Evolutionary conservation across 306 rosid species (phyloP), one percentile per base, ranked within the genome.

Genomic region (Canavalia gladiata): DNA sequence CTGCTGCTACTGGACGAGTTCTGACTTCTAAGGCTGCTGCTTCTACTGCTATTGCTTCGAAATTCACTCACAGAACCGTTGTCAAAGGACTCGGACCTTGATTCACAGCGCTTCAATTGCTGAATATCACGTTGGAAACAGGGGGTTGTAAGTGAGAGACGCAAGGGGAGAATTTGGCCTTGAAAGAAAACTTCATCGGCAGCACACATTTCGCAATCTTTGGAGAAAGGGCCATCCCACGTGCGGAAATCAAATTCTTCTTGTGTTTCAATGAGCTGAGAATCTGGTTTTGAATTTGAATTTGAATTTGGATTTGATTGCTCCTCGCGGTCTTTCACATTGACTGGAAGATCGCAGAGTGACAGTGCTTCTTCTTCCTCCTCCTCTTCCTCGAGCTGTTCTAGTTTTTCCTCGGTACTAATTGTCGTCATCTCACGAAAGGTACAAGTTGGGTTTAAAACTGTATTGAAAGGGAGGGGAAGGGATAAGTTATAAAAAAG

Each of bases 101-200:
- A 87, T 41, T 66, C 52, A 3, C 62, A 68, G n/a, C 82, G 78
- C 74, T 67, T 66, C 8, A 72, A 41, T 2, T 41, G 37, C 12
- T 8, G 62, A 54, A 8, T 39, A 6, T 74, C 31, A 9, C 5
- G 75, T 47, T 58, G 59, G 66, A 63, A 70, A 8, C 56, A 29
- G 13, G 62, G 25, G 42, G 68, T 45, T 58, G 11, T 84, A 28
- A 86, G 73, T 0, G 93, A 88, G 81, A 73, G 81, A 6, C 82
- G 86, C 6, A 87, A 75, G 2, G 98, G 98, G 0, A 94, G 90
- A 62, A 94, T 81, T 68, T 84, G 89, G 13, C 98, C 98, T 58
- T 79, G 76, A 57, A 89, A 91, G 85, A 94, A 90, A 30, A 94
- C 86, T 18, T 94, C 97, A 31, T 94, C 98, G 0, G 98, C 98